phyloP scores from a whole-genome alignment of 495 filamentous ascomycete species.

The Podospora pseudocomata region DNA sequence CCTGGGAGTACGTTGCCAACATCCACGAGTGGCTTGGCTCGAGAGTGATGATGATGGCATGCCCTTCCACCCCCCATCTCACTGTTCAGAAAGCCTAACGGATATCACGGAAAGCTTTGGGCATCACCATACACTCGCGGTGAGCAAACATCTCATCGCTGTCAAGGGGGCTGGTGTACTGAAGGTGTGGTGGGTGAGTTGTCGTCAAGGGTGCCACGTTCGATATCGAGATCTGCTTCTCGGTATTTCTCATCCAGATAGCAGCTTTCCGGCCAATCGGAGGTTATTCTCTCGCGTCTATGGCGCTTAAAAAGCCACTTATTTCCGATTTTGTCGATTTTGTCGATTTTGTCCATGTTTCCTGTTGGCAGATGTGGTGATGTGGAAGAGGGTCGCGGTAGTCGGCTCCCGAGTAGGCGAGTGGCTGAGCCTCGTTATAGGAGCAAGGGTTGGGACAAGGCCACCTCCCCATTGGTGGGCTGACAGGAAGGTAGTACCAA shows the following conservation, averaged over 20 bases:
- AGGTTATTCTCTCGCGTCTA: not conserved
- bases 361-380: not conserved
- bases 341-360: not conserved
- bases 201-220: not conserved
- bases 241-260: not conserved
- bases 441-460: not conserved
- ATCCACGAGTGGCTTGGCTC: not conserved
- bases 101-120: not conserved
- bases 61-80: not conserved
- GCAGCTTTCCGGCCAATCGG: not conserved
- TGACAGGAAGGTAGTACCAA: constrained; percentile 2
- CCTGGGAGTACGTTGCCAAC: not conserved
- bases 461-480: not conserved
- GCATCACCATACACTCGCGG: not conserved
- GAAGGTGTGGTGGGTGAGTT: not conserved
- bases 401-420: not conserved
- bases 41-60: not conserved
- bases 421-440: not conserved
- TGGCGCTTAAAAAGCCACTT: not conserved
- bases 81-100: not conserved
- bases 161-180: not conserved
- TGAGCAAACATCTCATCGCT: not conserved
- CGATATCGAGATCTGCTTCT: not conserved
- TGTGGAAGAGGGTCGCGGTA: not conserved
- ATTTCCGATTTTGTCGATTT: not conserved